Conservation (phyloP, 2,329 filamentous ascomycete genomes). For the Trichoderma afroharzianum region DNA sequence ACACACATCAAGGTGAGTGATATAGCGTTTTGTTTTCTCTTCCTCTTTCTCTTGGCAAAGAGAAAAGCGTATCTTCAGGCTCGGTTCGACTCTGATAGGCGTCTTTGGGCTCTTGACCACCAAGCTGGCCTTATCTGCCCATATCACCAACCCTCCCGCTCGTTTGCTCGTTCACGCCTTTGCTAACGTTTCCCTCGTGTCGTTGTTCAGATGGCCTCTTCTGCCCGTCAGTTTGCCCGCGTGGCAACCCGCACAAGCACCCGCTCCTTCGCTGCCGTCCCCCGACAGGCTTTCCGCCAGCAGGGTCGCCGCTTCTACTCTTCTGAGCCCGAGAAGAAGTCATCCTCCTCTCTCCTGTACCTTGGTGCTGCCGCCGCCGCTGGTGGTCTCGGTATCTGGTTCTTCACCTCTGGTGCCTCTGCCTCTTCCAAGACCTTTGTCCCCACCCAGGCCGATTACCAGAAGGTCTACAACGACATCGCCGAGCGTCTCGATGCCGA, state of each 20-base stretch:
- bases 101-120: not conserved
- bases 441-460: constrained; percentile 83
- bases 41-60: not conserved
- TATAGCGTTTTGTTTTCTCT: not conserved
- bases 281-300: constrained; percentile 68
- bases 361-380: constrained; percentile 56
- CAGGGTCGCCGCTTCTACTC: constrained; percentile 77
- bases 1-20: constrained; percentile 9
- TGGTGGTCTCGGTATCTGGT: constrained; percentile 63
- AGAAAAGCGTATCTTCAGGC: not conserved
- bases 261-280: constrained; percentile 56
- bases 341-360: constrained; percentile 51
- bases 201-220: constrained; percentile 34
- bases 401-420: constrained; percentile 54
- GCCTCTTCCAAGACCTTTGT: constrained; percentile 58
- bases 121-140: not conserved
- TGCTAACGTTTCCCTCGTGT: constrained; percentile 9
- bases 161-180: not conserved
- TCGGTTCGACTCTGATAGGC: not conserved
- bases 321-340: constrained; percentile 58
- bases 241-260: constrained; percentile 55
- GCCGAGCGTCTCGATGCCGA: constrained; percentile 79
- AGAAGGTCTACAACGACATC: constrained; percentile 89
- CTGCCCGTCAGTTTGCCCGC: constrained; percentile 54
- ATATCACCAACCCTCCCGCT: not conserved